phyloP scores from a whole-genome alignment of 352 stramenopile genomes.

The Peronospora belbahrii region DNA sequence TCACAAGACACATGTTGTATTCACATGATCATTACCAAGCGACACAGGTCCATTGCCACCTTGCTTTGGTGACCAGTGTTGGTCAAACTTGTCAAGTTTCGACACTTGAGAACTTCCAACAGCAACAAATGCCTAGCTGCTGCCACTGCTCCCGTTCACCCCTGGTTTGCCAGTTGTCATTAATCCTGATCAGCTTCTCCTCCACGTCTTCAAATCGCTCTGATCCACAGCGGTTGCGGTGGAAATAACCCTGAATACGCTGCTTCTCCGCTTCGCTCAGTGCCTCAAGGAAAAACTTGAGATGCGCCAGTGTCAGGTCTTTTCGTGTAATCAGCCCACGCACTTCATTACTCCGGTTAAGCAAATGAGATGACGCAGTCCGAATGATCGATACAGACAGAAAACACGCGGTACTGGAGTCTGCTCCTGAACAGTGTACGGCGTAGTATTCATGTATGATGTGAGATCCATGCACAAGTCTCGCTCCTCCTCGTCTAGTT shows the following conservation, averaged over 20 bases:
- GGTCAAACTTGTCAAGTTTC: too few species aligned
- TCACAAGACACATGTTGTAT: too few species aligned
- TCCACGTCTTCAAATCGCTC: constrained; percentile 81
- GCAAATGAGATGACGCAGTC: constrained; percentile 91
- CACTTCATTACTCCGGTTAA: constrained; percentile 88
- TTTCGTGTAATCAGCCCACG: constrained; percentile 83
- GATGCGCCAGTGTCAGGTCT: constrained; percentile 73
- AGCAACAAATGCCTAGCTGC: too few species aligned
- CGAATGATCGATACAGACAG: constrained; percentile 94
- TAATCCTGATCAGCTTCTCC: constrained; percentile 73
- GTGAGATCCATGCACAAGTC: constrained; percentile 91
- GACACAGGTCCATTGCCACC: too few species aligned
- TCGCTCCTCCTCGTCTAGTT: constrained; percentile 87
- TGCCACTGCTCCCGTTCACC: too few species aligned
- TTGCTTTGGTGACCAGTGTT: too few species aligned
- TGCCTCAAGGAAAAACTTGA: constrained; percentile 72
- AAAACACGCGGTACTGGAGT: constrained; percentile 93
- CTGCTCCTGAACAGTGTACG: constrained; percentile 92
- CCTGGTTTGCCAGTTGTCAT: constrained; percentile 69
- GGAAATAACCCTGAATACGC: constrained; percentile 81
- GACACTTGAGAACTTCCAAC: too few species aligned
- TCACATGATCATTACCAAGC: too few species aligned
- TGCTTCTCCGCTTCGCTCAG: constrained; percentile 77
- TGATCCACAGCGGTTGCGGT: constrained; percentile 49
- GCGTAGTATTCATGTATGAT: constrained; percentile 96